These are phyloP conservation scores for Betula pendula DNA, from an alignment of 306 rosid genomes.

Conservation along the genomic window DNA sequence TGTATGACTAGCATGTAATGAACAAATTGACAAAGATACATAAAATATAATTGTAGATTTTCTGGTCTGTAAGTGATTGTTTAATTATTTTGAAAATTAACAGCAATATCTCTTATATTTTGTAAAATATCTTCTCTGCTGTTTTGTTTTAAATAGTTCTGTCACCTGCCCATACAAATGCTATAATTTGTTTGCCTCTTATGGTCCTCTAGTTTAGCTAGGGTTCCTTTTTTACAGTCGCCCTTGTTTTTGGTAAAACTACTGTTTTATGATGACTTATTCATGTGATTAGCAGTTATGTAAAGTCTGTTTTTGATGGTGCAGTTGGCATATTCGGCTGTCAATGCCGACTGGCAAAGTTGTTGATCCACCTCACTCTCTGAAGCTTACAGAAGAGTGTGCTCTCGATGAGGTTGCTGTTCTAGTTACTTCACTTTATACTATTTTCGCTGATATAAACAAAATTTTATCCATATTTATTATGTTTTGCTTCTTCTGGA, in stretches of 20 bases:
- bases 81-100: background rate
- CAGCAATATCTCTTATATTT: background rate
- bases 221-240: background rate
- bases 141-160: background rate
- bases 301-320: conserved; percentile 18
- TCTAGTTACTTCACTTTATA: conserved; percentile 20
- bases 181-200: background rate
- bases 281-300: background rate
- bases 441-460: background rate
- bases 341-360: conserved; percentile 64
- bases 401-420: conserved; percentile 73
- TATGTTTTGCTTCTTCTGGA: conserved; percentile 9
- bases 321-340: conserved; percentile 76
- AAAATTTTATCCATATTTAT: background rate
- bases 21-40: background rate
- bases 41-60: conserved; percentile 8
- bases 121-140: background rate
- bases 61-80: conserved; percentile 8
- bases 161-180: background rate
- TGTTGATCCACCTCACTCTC: conserved; percentile 66
- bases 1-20: conserved; percentile 14
- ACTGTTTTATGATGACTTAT: background rate
- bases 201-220: background rate
- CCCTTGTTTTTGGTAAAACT: background rate
- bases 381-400: conserved; percentile 62